These are phyloP conservation scores for Alliaria petiolata DNA, from an alignment of 345 rosid genomes.

Conservation along the genomic window DNA sequence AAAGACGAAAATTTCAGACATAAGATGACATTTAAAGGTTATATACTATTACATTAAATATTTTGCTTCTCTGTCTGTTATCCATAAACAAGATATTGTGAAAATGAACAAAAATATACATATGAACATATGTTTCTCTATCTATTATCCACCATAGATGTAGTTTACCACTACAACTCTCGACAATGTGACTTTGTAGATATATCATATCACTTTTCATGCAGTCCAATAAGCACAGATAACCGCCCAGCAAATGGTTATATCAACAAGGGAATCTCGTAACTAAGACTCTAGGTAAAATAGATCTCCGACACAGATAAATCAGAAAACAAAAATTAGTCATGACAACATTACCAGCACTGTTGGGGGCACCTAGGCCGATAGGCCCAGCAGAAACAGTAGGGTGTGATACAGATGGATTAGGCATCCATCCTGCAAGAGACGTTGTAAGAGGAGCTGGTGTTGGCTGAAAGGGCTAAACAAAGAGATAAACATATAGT, in stretches of 20 bases:
- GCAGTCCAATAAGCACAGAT: background rate
- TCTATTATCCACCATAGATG: conserved; percentile 1
- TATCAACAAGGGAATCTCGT: background rate
- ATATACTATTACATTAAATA: background rate
- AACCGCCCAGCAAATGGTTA: background rate
- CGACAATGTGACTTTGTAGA: background rate
- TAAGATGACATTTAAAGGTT: background rate
- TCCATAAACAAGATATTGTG: background rate
- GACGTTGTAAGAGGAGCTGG: conserved; percentile 47
- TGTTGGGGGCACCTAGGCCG: conserved; percentile 36
- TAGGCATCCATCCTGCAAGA: conserved; percentile 55
- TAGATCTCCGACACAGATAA: background rate
- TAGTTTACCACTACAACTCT: background rate
- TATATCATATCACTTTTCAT: background rate
- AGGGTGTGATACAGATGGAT: conserved; percentile 43
- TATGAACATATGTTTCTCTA: background rate
- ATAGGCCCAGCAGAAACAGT: conserved; percentile 43
- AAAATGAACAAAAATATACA: background rate
- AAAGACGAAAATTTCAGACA: background rate
- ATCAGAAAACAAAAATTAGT: background rate
- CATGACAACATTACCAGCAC: conserved; percentile 34
- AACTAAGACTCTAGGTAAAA: background rate
- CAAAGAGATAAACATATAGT: background rate
- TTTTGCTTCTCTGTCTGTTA: background rate
- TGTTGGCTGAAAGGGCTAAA: conserved; percentile 48